These are phyloP conservation scores for Apiospora rasikravindrae DNA, from an alignment of 2,329 filamentous ascomycete genomes.

Conservation along the genomic window DNA sequence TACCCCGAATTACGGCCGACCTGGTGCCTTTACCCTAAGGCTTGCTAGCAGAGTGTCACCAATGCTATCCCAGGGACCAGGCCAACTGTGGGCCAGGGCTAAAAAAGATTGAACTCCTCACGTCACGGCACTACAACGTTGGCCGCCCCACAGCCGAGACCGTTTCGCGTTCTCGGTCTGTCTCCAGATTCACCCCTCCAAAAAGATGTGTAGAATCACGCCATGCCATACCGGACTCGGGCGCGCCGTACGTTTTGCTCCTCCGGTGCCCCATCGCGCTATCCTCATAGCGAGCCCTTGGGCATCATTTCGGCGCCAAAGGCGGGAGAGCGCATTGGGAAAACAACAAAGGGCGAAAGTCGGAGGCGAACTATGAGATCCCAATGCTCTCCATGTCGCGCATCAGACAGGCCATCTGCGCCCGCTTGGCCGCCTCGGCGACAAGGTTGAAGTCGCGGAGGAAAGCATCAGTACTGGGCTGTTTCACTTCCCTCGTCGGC, in stretches of 20 bases:
- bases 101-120: constrained; percentile 17
- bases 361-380: constrained; percentile 46
- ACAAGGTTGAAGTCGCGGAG: constrained; percentile 84
- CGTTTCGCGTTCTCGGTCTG: not conserved
- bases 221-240: constrained; percentile 5
- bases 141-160: constrained; percentile 13
- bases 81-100: not conserved
- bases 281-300: not conserved
- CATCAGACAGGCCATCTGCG: constrained; percentile 88
- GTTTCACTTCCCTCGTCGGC: constrained; percentile 30
- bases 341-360: not conserved
- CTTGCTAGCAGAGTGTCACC: not conserved
- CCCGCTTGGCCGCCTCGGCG: constrained; percentile 90
- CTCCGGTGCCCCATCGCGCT: not conserved
- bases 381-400: constrained; percentile 81
- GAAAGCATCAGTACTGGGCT: constrained; percentile 58
- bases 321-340: not conserved
- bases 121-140: constrained; percentile 5
- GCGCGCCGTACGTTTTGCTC: constrained; percentile 16
- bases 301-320: constrained; percentile 13
- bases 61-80: constrained; percentile 6
- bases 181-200: constrained; percentile 1
- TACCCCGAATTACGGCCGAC: constrained; percentile 13
- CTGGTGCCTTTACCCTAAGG: not conserved
- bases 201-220: not conserved